Evolutionary conservation across 768 basidiomycete species (phyloP).

Genomic region (Lactarius trivialis): DNA sequence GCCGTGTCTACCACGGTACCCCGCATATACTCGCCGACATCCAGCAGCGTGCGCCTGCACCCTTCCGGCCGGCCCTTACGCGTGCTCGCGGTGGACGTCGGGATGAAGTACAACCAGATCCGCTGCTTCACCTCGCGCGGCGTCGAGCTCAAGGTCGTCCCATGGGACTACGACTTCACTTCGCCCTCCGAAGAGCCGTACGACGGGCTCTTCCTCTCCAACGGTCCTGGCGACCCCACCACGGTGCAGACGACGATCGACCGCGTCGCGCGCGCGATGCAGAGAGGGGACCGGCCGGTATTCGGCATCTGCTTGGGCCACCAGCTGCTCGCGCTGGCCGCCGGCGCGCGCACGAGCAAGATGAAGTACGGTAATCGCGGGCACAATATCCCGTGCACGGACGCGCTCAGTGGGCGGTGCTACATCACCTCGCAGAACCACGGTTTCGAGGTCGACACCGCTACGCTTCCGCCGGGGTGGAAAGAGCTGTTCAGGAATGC

Average conservation of each 20-base stretch:
- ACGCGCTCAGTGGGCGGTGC: slow-evolving; percentile 87
- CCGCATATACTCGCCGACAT: slow-evolving; percentile 58
- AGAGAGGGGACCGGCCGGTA: slow-evolving; percentile 75
- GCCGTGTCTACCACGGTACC: slow-evolving; percentile 72
- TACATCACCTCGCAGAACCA: slow-evolving; percentile 99
- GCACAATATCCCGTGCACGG: slow-evolving; percentile 97
- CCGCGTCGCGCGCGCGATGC: slow-evolving; percentile 57
- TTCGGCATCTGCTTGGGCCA: slow-evolving; percentile 99
- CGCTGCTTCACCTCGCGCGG: slow-evolving; percentile 91
- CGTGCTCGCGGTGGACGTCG: slow-evolving; percentile 89
- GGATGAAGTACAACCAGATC: slow-evolving; percentile 99
- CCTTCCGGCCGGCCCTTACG: slow-evolving; percentile 77
- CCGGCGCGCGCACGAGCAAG: slow-evolving; percentile 90
- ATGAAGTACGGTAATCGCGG: slow-evolving; percentile 99
- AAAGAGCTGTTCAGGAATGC: slow-evolving; percentile 93
- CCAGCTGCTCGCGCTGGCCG: slow-evolving; percentile 91
- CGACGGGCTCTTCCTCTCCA: slow-evolving; percentile 95
- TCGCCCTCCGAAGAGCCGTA: slow-evolving; percentile 66
- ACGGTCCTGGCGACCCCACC: slow-evolving; percentile 95
- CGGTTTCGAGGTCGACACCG: slow-evolving; percentile 88
- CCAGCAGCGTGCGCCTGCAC: slow-evolving; percentile 49
- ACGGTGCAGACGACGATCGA: slow-evolving; percentile 69
- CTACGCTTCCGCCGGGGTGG: slow-evolving; percentile 78
- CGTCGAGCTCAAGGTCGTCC: slow-evolving; percentile 93
- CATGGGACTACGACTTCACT: slow-evolving; percentile 93